These are phyloP conservation scores for Solanum hybrid DNA, from an alignment of 305 asterid species.

Conservation along the genomic window DNA sequence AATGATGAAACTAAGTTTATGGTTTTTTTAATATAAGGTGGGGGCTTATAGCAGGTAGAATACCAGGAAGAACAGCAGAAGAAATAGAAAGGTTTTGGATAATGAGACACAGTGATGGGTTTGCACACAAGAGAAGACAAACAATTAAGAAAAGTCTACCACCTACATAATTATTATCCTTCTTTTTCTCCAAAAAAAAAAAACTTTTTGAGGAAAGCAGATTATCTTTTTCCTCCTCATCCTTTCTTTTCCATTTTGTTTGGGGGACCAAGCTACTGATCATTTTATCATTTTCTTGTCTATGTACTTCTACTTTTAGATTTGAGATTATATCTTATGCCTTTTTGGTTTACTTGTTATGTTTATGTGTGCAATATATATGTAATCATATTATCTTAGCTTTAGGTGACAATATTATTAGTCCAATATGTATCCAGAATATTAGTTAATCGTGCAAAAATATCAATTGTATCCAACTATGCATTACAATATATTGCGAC, in stretches of 20 bases:
- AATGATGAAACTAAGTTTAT: too few relatives aligned
- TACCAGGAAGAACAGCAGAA: constrained; percentile 57
- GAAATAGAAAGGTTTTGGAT: constrained; percentile 72
- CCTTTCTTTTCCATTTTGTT: constrained; percentile 6
- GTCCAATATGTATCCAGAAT: neutral
- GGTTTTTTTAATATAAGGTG: constrained; percentile 25
- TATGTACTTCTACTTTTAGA: neutral
- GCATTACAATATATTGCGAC: neutral
- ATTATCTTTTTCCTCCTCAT: neutral
- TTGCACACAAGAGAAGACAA: constrained; percentile 21
- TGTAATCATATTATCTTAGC: neutral
- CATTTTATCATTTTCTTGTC: neutral
- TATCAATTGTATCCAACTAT: neutral
- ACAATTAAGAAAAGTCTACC: neutral
- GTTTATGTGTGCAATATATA: neutral
- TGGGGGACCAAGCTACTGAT: neutral
- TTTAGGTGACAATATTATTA: neutral
- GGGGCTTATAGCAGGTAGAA: constrained; percentile 61
- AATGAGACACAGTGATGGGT: constrained; percentile 36
- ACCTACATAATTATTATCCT: neutral
- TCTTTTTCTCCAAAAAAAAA: neutral
- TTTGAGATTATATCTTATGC: neutral
- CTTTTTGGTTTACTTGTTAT: neutral
- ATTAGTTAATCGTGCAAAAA: neutral
- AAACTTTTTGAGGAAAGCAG: neutral